Conservation (phyloP, 768 basidiomycete genomes). For the Macrolepiota albuminosa region DNA sequence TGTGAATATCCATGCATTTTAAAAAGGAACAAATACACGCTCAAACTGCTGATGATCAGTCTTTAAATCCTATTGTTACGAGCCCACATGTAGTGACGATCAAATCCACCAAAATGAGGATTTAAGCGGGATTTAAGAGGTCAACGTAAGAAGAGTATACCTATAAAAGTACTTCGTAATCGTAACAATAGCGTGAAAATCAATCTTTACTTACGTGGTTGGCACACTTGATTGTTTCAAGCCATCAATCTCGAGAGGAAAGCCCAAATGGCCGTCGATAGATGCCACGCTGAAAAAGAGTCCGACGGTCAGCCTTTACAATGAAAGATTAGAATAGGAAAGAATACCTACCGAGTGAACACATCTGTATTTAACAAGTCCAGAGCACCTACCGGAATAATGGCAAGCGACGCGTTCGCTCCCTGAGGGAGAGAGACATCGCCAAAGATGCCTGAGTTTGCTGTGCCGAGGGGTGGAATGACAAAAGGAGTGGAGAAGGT, state of each 20-base stretch:
- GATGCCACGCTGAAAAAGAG: slow-evolving; percentile 22
- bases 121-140: not conserved
- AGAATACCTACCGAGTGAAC: slow-evolving; percentile 28
- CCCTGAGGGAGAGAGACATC: slow-evolving; percentile 55
- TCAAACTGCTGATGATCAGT: not conserved
- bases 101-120: not conserved
- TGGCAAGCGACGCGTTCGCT: slow-evolving; percentile 40
- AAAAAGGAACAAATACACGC: not conserved
- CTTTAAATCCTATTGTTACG: not conserved
- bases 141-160: not conserved
- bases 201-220: slow-evolving; percentile 24
- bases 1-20: not conserved
- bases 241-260: slow-evolving; percentile 30
- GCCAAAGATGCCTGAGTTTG: slow-evolving; percentile 55
- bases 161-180: not conserved
- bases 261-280: slow-evolving; percentile 27
- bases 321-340: slow-evolving; percentile 11
- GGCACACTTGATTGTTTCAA: slow-evolving; percentile 31
- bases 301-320: not conserved
- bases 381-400: slow-evolving; percentile 49
- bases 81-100: not conserved
- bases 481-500: slow-evolving; percentile 48
- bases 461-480: slow-evolving; percentile 42
- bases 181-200: not conserved
- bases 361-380: slow-evolving; percentile 42